phyloP scores from a whole-genome alignment of 257 asterid genomes.

The Solanum piurae region DNA sequence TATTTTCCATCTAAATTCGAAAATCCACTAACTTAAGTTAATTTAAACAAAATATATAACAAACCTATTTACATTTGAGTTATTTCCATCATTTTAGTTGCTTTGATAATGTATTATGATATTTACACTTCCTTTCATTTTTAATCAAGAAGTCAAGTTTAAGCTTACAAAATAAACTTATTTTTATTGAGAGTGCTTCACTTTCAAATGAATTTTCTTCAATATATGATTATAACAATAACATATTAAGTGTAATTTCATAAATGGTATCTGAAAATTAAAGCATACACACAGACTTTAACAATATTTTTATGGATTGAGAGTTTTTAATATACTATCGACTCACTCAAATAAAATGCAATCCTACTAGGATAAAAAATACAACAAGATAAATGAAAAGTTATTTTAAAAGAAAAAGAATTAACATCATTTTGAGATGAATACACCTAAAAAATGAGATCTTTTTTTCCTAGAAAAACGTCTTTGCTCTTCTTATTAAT shows the following conservation, averaged over 20 bases:
- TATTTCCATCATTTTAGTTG: too few relatives aligned
- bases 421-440: not conserved
- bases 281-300: accelerated
- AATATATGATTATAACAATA: too few relatives aligned
- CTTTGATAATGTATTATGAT: too few relatives aligned
- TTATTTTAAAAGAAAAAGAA: too few relatives aligned
- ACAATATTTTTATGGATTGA: not conserved
- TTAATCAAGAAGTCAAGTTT: too few relatives aligned
- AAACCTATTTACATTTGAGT: not conserved
- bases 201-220: too few relatives aligned
- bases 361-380: too few relatives aligned
- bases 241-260: not conserved
- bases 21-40: too few relatives aligned
- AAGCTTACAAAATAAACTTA: too few relatives aligned
- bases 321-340: not conserved
- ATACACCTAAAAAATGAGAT: not conserved
- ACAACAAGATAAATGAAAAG: too few relatives aligned
- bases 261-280: accelerated
- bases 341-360: not conserved
- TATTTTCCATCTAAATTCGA: not conserved
- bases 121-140: not conserved
- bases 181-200: not conserved
- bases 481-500: not conserved
- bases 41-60: not conserved
- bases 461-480: not conserved